Evolutionary conservation across 208 protist species (phyloP), one percentile per base, ranked within the genome.

Genomic region (Acanthamoeba castellanii): DNA sequence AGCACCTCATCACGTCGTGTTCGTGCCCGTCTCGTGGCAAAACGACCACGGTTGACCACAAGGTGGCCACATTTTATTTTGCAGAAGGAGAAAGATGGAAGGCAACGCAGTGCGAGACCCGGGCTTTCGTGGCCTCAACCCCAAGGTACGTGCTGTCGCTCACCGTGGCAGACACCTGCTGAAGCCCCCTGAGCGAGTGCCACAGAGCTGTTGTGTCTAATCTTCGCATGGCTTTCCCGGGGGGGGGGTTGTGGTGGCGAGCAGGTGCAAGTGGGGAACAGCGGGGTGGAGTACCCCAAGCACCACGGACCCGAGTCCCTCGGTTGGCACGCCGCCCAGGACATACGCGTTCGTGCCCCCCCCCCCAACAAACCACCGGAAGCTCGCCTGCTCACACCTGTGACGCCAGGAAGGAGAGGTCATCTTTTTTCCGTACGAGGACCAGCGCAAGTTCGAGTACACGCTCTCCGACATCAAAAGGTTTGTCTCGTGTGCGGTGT

Each of bases 381-480:
- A 64, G 13, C 59, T 64, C 59, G 22, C 20, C 20, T 3, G 18
- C 22, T 3, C 22, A n/a, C 59, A 4, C 64, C 2, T 70, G n/a
- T n/a, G 61, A 30, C 30, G 61, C 1, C 55, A 84, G 76, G 76
- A 84, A 50, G 76, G 76, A 1, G 76, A 84, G 37, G 47, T 84
- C 0, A 84, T 84, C 2, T 57, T 84, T 14, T 84, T 55, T 30
- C 76, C 76, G 14, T 55, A 84, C 76, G 76, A 84, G 34, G 76
- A 84, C 76, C 76, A 84, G 76, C 76, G 55, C 76, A 84, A 84
- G 76, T 84, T 84, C 27, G 76, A 84, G 76, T 84, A 27, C 37
- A 52, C 34, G 6, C 30, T 72, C 9, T 22, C 64, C 64, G 64
- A 72, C n/a, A 34, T 72, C 64, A 72, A 72, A 20, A 72, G 64